These are phyloP conservation scores for Clonostachys rosea DNA, from an alignment of 2,329 filamentous ascomycete species.

Conservation along the genomic window DNA sequence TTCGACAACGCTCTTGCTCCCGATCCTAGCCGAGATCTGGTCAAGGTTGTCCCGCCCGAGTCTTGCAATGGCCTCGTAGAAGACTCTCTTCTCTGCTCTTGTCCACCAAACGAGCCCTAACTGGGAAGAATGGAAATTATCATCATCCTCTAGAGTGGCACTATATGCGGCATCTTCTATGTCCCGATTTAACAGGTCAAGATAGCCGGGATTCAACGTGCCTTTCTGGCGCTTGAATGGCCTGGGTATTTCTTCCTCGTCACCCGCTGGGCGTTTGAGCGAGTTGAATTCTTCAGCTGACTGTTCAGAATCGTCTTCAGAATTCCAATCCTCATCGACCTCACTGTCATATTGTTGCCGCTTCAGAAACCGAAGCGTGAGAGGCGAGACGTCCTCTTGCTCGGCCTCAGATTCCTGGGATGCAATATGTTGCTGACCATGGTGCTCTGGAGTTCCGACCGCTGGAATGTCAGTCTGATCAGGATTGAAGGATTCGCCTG, in stretches of 20 bases:
- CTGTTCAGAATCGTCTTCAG: not conserved
- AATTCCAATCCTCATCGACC: too few species aligned
- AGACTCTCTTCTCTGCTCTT: constrained; percentile 59
- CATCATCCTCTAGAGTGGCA: constrained; percentile 20
- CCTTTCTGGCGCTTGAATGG: constrained; percentile 41
- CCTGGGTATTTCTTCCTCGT: constrained; percentile 8
- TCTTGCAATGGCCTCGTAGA: constrained; percentile 63
- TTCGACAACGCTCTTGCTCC: constrained; percentile 71
- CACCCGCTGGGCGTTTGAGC: constrained; percentile 21
- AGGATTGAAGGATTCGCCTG: too few species aligned
- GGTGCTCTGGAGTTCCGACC: too few species aligned
- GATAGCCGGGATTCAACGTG: constrained; percentile 38
- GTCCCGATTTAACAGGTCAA: constrained; percentile 50
- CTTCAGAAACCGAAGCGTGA: too few species aligned
- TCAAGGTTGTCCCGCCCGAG: constrained; percentile 59
- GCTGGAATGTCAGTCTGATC: too few species aligned
- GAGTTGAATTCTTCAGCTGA: constrained; percentile 7
- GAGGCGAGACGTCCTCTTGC: too few species aligned
- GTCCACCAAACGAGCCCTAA: constrained; percentile 71
- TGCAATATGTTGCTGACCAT: too few species aligned
- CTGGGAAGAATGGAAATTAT: constrained; percentile 41
- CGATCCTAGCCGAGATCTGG: constrained; percentile 58
- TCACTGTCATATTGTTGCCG: too few species aligned
- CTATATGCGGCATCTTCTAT: constrained; percentile 46
- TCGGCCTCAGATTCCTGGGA: too few species aligned